A percentile compares a stretch with the other conserved stretches of the same genome.
Conservation (phyloP, 345 rosid species). For the Hibiscus tridactylites region DNA sequence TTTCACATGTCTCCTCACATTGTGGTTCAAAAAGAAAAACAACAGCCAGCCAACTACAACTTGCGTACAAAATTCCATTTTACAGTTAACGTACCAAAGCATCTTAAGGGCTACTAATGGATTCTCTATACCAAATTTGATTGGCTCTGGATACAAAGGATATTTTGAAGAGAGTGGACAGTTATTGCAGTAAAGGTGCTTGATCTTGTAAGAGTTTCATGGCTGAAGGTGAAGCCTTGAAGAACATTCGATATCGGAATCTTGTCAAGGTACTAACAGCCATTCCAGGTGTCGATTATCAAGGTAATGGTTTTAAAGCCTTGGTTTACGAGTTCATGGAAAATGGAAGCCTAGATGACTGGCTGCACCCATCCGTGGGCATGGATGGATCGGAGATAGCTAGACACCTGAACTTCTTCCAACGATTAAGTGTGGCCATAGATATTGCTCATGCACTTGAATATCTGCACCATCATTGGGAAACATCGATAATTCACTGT, state of each 20-base stretch:
- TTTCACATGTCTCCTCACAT: background rate
- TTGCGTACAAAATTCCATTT: background rate
- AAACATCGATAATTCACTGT: constrained; percentile 12
- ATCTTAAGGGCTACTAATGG: constrained; percentile 13
- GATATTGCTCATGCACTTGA: constrained; percentile 11
- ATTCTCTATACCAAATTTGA: constrained; percentile 15
- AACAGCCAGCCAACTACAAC: background rate
- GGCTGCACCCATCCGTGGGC: background rate
- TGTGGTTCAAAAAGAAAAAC: fast-evolving
- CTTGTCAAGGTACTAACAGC: constrained; percentile 30
- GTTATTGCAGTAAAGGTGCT: constrained; percentile 29
- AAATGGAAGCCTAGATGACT: background rate
- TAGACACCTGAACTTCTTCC: background rate
- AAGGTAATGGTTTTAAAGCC: background rate
- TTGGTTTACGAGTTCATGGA: too few relatives aligned
- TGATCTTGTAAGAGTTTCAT: constrained; percentile 12
- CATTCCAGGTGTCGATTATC: background rate
- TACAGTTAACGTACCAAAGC: background rate
- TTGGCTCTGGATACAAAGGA: constrained; percentile 20
- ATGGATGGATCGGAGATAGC: background rate
- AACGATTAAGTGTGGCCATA: background rate
- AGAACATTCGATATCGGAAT: constrained; percentile 29
- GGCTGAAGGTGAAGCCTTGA: background rate
- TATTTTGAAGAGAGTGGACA: background rate
- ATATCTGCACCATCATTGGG: constrained; percentile 17